Evolutionary conservation across 1,284 basidiomycete genomes (phyloP), one percentile per base, ranked within the genome.

Genomic region (Hortiboletus rubellus): DNA sequence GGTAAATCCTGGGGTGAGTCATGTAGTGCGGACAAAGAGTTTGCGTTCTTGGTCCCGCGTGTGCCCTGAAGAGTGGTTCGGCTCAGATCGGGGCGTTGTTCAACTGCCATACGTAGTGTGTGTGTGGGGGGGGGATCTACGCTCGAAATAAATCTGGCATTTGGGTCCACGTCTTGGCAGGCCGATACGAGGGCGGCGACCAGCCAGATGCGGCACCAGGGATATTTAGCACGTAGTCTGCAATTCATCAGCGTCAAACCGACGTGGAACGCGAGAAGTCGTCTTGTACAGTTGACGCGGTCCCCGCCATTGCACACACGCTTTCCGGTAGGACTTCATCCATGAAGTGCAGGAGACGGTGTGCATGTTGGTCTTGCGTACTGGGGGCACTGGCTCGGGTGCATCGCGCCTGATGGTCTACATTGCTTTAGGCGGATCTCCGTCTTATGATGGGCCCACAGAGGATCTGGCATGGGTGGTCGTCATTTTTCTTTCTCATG

Each of bases 161-260:
- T 15, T 92, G 84, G 82, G 85, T 92, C 5, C 93, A 92, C 69
- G 76, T 83, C 30, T 68, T 92, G 37, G 86, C 92, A n/a, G 87
- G 41, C 14, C 22, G 24, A 48, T 42, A 27, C 15, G 41, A 38
- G 52, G 5, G 5, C 6, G 5, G 5, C 6, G 40, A n/a, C 33
- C 30, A 31, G 7, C 3, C 41, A 43, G 5, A 53, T 48, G 24
- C 18, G 15, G 22, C n/a, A 37, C 7, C 53, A 91, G 89, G 87
- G 45, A 90, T 93, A 78, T 74, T 83, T 57, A 86, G 80, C 33
- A 89, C 87, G 6, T 77, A 93, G 46, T 72, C 82, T 43, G 79
- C 80, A 7, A 63, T 89, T 12, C 92, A 94, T 68, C 76, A 83
- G 31, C 83, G 83, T 60, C 81, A 87, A 60, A 84, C 91, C 65